Base-by-base conservation (phyloP, 140 eudicot genomes). In the Oenanthe javanica region DNA sequence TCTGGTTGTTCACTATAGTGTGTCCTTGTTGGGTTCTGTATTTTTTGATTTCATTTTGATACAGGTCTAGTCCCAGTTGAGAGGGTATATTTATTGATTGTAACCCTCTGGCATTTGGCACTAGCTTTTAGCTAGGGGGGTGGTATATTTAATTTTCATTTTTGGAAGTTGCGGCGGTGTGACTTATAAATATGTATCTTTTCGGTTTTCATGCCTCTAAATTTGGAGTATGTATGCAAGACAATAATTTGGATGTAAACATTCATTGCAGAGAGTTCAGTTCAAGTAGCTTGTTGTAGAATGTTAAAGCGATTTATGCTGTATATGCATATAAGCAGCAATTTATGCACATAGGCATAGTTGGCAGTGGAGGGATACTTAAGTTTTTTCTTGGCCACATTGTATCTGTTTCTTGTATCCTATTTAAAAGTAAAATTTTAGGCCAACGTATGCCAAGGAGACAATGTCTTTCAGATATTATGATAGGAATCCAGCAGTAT, bases 181-280 rank as follows among this genome's bases (percentile, higher is more conserved):
- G 83, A 78, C 80, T 16, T 79, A 81, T 82, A 43, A 63, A 47
- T 82, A 63, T 81, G 45, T 55, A 45, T 81, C 69, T 70, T 81
- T 83, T 77, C 27, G 72, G 45, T 66, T 66, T 45, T 11, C 45
- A 13, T 59, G 79, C 48, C 42, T 81, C 19, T 10, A 47, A 10
- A 78, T 61, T 85, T 72, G 72, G 49, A 63, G n/a, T 49, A 36
- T 59, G 43, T 69, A 71, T 27, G 7, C n/a, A 43, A 27, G 11
- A 27, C 40, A 63, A 49, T 47, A 21, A 52, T 19, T 82, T 66
- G 43, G 76, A 21, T 15, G 55, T 27, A 64, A 48, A 76, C 25
- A 31, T 27, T 42, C 54, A 23, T 57, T 25, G 73, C 57, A n/a
- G 80, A 18, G 73, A 36, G 73, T 67, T 13, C 8, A 16, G 5